Evolutionary conservation across 2,329 filamentous ascomycete species (phyloP), one percentile per base, ranked within the genome.

Genomic region (Parastagonospora nodorum): DNA sequence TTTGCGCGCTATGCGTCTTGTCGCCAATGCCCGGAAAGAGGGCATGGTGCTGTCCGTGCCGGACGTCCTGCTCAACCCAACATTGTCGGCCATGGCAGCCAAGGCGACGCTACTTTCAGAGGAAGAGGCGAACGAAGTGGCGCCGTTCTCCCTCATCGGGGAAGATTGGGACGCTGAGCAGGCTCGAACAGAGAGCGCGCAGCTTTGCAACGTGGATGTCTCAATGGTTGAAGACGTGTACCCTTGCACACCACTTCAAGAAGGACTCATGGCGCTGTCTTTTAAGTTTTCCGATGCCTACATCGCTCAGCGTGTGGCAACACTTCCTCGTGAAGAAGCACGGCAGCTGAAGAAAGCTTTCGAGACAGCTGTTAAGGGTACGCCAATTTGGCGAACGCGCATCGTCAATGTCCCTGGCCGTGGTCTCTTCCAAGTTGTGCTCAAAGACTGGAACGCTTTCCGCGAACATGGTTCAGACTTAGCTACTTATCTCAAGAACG

Each of bases 1-100:
- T 0, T 74, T 81, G 43, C 74, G 78, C 32, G 79, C 79, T 0
- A 81, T 82, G 75, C 84, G 82, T 63, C 72, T 87, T 0, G 84
- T 85, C 0, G 77, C 81, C 9, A 79, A 81, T 45, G 78, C 81
- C 2, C 74, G 82, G 16, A 71, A 75, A 2, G 76, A 78, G 19
- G 78, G 78, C 0, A 64, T 82, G 42, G 71, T 74, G 7, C 60
- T 86, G 19, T 81, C 77, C 1, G 84, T 86, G 1, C 79, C 80
- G 2, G 77, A 82, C 24, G 80, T 85, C 48, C 85, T 87, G 71
- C 71, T 67, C 14, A 67, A 78, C 43, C 75, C 77, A 19, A 74
- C 67, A 7, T 65, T 80, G 4, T 64, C 76, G 1, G 74, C 67
- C 0, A 82, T 83, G 80, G 78, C 80, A 48, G 64, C 32, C 35